Evolutionary conservation across 768 basidiomycete species (phyloP).

Genomic region (Solioccasus polychromus): DNA sequence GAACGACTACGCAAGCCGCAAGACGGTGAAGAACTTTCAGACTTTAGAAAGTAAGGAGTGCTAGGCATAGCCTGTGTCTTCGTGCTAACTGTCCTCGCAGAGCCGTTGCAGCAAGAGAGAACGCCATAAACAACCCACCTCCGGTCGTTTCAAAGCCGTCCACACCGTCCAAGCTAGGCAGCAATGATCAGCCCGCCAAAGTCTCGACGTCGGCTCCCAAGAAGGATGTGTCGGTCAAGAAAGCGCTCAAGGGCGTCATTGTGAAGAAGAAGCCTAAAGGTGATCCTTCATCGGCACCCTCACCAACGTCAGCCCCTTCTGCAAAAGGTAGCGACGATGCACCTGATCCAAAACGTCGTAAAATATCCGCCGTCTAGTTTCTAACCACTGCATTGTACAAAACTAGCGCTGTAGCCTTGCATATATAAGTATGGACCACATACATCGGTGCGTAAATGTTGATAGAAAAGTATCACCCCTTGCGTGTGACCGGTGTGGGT

Average conservation of each 20-base stretch:
- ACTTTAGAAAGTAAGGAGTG: slow-evolving; percentile 68
- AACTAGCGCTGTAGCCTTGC: slow-evolving; percentile 10
- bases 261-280: slow-evolving; percentile 71
- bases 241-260: slow-evolving; percentile 71
- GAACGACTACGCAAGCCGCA: slow-evolving; percentile 70
- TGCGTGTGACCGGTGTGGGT: slow-evolving; percentile 58
- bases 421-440: slow-evolving; percentile 1
- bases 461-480: slow-evolving; percentile 14
- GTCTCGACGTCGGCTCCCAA: slow-evolving; percentile 37
- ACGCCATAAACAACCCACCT: slow-evolving; percentile 42
- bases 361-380: slow-evolving; percentile 37
- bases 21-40: slow-evolving; percentile 76
- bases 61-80: not conserved
- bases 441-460: slow-evolving; percentile 2
- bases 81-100: slow-evolving; percentile 31
- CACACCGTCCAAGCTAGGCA: slow-evolving; percentile 29
- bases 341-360: slow-evolving; percentile 56
- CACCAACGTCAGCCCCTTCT: slow-evolving; percentile 14
- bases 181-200: slow-evolving; percentile 27
- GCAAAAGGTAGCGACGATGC: slow-evolving; percentile 25
- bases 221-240: slow-evolving; percentile 57
- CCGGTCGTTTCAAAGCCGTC: slow-evolving; percentile 31
- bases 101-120: slow-evolving; percentile 70
- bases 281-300: slow-evolving; percentile 16
- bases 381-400: slow-evolving; percentile 5